Base-by-base conservation (phyloP, 2,329 filamentous ascomycete genomes). In the Botryotinia narcissicola region DNA sequence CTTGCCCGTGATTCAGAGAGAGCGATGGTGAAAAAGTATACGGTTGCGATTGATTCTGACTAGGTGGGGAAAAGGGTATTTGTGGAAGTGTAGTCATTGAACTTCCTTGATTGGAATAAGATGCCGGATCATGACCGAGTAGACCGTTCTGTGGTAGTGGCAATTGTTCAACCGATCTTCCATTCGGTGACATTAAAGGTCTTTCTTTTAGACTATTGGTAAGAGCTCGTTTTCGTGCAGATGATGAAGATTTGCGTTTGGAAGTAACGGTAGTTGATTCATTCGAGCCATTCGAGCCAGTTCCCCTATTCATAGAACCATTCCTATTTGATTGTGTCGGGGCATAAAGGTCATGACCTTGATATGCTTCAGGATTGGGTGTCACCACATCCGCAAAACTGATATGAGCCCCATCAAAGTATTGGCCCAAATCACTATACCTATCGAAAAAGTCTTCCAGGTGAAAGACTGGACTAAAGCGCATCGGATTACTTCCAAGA, bases 371-470 rank as follows among this genome's bases (percentile, higher is more conserved):
- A 22, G 87, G 84, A 3, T 86, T 83, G 61, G 87, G 87, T 22
- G 90, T 83, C 3, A 87, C 82, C 1, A 92, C 87, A 77, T 95
- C 92, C 1, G 88, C 83, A 71, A 96, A 88, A 25, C 88, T 91
- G 54, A 95, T 85, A 79, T 94, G 92, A 1, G 92, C 90, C 2
- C 92, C 89, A 78, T 96, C 93, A 72, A 96, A 93, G 8, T 84
- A 84, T 0, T 87, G 85, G 1, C 85, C 84, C 62, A 90, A 85
- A 73, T 87, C 88, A 0, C 84, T 83, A 74, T 97, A 97, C 42
- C 94, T 87, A 78, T 96, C 93, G 78, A 96, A 95, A 82, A 97
- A 97, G 80, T 96, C 93, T 76, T 96, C 93, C 22, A 95, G 87
- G 75, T 96, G 93, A 79, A 96, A 95, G 1, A 93, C 92, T 0